Percentiles rank a stretch among this genome's conserved stretches.
phyloP scores from a whole-genome alignment of 164 flowering plant genomes.

The Vitis rupestris region DNA sequence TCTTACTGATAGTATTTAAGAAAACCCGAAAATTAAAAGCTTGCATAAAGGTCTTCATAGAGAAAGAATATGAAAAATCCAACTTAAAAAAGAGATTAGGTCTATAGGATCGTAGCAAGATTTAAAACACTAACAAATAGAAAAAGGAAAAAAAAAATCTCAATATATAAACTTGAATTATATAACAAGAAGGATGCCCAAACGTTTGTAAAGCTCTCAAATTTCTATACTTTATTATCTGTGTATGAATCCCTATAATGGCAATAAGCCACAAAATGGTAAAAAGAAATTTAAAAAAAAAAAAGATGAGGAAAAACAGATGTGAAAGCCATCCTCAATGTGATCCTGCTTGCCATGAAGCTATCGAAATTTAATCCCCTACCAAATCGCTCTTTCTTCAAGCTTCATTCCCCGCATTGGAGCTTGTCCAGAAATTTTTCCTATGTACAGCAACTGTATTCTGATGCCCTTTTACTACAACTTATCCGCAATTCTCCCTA shows the following conservation, averaged over 20 bases:
- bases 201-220: neutral
- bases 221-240: constrained; percentile 5
- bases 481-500: constrained; percentile 79
- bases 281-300: neutral
- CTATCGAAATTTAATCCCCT: neutral
- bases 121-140: too few relatives aligned
- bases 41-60: too few relatives aligned
- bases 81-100: too few relatives aligned
- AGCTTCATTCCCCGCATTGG: neutral
- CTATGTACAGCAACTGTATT: constrained; percentile 23
- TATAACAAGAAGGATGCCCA: neutral
- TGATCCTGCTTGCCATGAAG: neutral
- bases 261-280: constrained; percentile 5
- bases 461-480: constrained; percentile 33
- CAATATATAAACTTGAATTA: constrained; percentile 1
- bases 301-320: neutral
- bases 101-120: too few relatives aligned
- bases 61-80: too few relatives aligned
- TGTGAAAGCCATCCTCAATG: neutral
- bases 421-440: neutral
- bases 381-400: neutral
- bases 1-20: too few relatives aligned
- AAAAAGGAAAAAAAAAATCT: too few relatives aligned
- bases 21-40: too few relatives aligned
- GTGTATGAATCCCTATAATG: constrained; percentile 9